phyloP scores from a whole-genome alignment of 108 stramenopile species.

The Discostella stelligeroides region DNA sequence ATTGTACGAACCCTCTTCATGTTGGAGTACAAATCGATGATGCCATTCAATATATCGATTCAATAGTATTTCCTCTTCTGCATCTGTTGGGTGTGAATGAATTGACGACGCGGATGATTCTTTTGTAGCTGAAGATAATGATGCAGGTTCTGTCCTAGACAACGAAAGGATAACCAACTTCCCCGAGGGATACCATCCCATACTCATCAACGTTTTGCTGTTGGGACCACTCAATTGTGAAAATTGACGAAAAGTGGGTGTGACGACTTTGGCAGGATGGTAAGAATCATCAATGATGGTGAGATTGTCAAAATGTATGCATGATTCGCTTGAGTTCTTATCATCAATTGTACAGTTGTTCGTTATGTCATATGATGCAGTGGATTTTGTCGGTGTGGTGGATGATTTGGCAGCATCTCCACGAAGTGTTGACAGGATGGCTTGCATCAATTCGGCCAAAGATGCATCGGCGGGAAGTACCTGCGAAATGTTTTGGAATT shows the following conservation, averaged over 20 bases:
- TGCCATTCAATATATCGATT: conserved; percentile 37
- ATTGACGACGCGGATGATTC: conserved; percentile 22
- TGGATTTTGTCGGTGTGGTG: not conserved
- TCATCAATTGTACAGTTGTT: not conserved
- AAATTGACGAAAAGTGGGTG: conserved; percentile 32
- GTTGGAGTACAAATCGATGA: conserved; percentile 23
- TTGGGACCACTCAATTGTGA: conserved; percentile 51
- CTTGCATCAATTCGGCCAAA: conserved; percentile 21
- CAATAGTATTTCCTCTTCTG: conserved; percentile 14
- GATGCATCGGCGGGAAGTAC: conserved; percentile 23
- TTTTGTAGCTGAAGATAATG: not conserved
- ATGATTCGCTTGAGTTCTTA: not conserved
- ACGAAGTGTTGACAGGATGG: not conserved
- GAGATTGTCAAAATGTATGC: not conserved
- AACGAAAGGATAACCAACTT: conserved; percentile 49
- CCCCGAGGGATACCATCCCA: conserved; percentile 82
- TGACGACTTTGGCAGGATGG: conserved; percentile 65
- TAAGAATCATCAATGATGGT: conserved; percentile 34
- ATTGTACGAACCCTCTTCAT: conserved; percentile 42
- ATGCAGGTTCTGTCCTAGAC: no score
- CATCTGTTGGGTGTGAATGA: conserved; percentile 38
- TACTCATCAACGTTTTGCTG: conserved; percentile 66
- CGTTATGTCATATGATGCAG: not conserved
- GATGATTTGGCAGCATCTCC: not conserved
- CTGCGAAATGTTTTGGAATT: conserved; percentile 11